Conservation (phyloP, 2,329 filamentous ascomycete genomes). For the Cercospora sesami region DNA sequence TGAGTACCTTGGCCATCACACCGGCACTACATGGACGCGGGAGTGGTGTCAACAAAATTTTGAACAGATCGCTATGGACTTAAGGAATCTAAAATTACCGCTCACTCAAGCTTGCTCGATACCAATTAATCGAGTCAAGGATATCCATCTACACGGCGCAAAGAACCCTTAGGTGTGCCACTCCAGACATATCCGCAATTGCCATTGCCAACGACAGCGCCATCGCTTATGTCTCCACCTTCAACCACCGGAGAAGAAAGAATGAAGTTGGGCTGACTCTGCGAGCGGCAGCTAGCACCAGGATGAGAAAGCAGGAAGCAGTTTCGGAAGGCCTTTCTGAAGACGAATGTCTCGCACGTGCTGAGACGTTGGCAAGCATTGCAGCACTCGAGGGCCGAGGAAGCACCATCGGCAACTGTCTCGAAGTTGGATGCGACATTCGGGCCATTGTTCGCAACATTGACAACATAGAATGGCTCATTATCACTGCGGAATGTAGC, state of each 20-base stretch:
- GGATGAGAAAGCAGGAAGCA: constrained; percentile 20
- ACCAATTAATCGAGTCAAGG: neutral
- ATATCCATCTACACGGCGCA: constrained; percentile 9
- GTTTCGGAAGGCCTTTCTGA: constrained; percentile 12
- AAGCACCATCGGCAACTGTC: constrained; percentile 15
- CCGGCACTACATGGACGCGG: neutral
- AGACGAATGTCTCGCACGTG: constrained; percentile 20
- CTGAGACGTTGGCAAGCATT: constrained; percentile 15
- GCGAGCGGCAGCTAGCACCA: constrained; percentile 5
- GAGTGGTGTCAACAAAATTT: neutral
- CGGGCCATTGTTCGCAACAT: constrained; percentile 3
- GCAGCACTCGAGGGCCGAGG: constrained; percentile 15
- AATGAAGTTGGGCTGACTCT: constrained; percentile 21
- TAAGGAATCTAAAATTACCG: neutral
- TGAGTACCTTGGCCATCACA: neutral
- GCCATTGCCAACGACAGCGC: constrained; percentile 16
- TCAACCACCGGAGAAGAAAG: neutral
- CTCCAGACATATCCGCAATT: constrained; percentile 18
- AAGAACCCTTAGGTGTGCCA: constrained; percentile 6
- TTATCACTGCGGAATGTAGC: neutral
- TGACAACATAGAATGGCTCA: neutral
- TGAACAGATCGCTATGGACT: neutral
- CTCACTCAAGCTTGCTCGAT: neutral
- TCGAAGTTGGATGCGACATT: constrained; percentile 15
- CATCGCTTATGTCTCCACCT: neutral